These are phyloP conservation scores for Triadica sebifera DNA, from an alignment of 345 rosid species.

Conservation along the genomic window DNA sequence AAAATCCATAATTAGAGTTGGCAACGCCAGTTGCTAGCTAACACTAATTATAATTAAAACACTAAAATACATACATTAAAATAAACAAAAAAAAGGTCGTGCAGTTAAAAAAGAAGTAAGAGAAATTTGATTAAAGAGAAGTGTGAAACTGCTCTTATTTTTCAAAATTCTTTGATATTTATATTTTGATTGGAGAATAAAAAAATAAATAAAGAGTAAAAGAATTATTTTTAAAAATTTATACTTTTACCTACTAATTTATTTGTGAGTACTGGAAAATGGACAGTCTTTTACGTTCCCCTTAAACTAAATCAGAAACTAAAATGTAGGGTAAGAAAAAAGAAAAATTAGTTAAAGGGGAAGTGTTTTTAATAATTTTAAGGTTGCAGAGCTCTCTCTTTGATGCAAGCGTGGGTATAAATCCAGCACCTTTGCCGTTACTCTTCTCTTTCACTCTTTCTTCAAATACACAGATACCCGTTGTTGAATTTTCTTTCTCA, in stretches of 20 bases:
- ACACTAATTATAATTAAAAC: constrained; percentile 22
- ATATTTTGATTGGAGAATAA: too few relatives aligned
- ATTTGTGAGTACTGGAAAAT: too few relatives aligned
- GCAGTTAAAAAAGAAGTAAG: background rate
- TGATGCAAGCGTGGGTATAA: constrained; percentile 98
- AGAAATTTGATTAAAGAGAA: background rate
- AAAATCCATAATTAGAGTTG: constrained; percentile 49
- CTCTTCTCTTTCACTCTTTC: constrained; percentile 32
- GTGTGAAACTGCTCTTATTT: too few relatives aligned
- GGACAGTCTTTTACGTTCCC: too few relatives aligned
- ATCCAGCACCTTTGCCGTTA: constrained; percentile 52
- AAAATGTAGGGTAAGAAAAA: background rate
- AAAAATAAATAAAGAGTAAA: too few relatives aligned
- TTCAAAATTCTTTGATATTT: too few relatives aligned
- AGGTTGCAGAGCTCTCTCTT: constrained; percentile 77
- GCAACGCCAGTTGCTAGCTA: constrained; percentile 38
- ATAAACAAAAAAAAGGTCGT: constrained; percentile 13
- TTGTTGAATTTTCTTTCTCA: constrained; percentile 11
- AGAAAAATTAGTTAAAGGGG: background rate
- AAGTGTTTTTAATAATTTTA: constrained; percentile 33
- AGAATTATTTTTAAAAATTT: too few relatives aligned
- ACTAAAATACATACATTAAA: constrained; percentile 19
- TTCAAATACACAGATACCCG: constrained; percentile 22
- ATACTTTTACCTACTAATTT: too few relatives aligned
- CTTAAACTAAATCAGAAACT: background rate